Evolutionary conservation across 164 flowering plant species (phyloP).

Genomic region (Brasenia schreberi): DNA sequence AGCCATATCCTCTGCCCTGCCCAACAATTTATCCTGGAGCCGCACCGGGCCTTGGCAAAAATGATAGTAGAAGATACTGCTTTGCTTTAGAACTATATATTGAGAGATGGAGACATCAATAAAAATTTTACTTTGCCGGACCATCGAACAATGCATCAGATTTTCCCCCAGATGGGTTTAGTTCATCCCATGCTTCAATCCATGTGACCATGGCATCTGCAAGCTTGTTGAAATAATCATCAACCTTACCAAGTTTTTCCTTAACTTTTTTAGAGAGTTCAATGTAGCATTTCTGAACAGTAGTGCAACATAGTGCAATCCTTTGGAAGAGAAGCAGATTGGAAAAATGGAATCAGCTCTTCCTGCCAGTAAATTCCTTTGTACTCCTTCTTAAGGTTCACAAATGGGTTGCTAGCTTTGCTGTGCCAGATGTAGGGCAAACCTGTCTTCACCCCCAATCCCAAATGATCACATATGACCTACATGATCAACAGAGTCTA

Average conservation of each 20-base stretch:
- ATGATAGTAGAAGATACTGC: background rate
- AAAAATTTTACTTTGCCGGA: conserved; percentile 1
- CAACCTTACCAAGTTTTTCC: conserved; percentile 53
- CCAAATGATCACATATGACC: conserved; percentile 78
- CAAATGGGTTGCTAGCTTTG: conserved; percentile 72
- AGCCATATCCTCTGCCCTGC: too few relatives aligned
- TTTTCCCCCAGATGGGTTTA: conserved; percentile 32
- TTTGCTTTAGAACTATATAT: background rate
- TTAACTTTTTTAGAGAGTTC: conserved; percentile 56
- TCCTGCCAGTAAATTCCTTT: conserved; percentile 71
- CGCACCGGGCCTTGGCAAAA: background rate
- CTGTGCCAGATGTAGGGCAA: conserved; percentile 75
- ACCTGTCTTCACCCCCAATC: conserved; percentile 62
- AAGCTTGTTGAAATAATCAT: too few relatives aligned
- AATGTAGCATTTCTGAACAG: conserved; percentile 53
- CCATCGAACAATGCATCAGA: conserved; percentile 22
- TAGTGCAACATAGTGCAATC: conserved; percentile 47
- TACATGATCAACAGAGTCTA: too few relatives aligned
- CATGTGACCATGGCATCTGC: conserved; percentile 76
- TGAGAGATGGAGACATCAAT: too few relatives aligned
- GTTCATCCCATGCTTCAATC: conserved; percentile 79
- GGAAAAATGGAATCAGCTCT: conserved; percentile 73
- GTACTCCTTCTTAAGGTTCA: conserved; percentile 65
- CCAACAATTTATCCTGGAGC: too few relatives aligned
- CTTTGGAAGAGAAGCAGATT: conserved; percentile 37